Conservation (phyloP, 108 stramenopile genomes). For the Cylindrotheca fusiformis region DNA sequence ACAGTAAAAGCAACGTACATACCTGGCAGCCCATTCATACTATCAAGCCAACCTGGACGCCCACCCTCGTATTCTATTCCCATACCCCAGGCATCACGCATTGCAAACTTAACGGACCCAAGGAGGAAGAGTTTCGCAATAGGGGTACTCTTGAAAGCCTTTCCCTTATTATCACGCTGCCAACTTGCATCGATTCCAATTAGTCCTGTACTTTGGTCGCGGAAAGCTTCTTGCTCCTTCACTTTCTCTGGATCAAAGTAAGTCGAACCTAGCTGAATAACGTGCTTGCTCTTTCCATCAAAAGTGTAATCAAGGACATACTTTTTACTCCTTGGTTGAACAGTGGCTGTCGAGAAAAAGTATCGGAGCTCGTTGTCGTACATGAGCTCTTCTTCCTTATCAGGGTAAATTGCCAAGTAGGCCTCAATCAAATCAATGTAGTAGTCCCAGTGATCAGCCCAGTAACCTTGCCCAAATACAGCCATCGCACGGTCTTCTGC, state of each 20-base stretch:
- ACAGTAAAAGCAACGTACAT: constrained; percentile 3
- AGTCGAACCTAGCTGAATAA: constrained; percentile 86
- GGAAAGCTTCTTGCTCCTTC: constrained; percentile 77
- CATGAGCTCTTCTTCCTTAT: constrained; percentile 88
- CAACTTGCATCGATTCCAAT: constrained; percentile 85
- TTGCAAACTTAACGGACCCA: constrained; percentile 85
- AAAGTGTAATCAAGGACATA: constrained; percentile 86
- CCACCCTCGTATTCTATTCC: constrained; percentile 97
- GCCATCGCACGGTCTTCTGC: constrained; percentile 79
- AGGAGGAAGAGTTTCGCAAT: constrained; percentile 79
- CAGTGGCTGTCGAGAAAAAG: constrained; percentile 89
- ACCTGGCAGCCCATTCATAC: constrained; percentile 96
- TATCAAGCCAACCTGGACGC: constrained; percentile 95
- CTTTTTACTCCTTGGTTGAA: constrained; percentile 81
- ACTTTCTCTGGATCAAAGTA: constrained; percentile 70
- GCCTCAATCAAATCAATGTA: constrained; percentile 89
- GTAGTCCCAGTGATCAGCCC: constrained; percentile 91
- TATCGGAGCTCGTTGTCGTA: constrained; percentile 85
- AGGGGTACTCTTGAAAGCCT: constrained; percentile 69
- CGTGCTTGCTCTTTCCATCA: constrained; percentile 79
- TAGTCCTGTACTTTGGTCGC: constrained; percentile 69
- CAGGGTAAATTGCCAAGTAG: constrained; percentile 92
- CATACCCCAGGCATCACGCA: constrained; percentile 95
- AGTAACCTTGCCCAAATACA: constrained; percentile 82
- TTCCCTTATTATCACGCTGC: constrained; percentile 71